phyloP scores from a whole-genome alignment of 1,284 basidiomycete species.

The Heterobasidion annosum region DNA sequence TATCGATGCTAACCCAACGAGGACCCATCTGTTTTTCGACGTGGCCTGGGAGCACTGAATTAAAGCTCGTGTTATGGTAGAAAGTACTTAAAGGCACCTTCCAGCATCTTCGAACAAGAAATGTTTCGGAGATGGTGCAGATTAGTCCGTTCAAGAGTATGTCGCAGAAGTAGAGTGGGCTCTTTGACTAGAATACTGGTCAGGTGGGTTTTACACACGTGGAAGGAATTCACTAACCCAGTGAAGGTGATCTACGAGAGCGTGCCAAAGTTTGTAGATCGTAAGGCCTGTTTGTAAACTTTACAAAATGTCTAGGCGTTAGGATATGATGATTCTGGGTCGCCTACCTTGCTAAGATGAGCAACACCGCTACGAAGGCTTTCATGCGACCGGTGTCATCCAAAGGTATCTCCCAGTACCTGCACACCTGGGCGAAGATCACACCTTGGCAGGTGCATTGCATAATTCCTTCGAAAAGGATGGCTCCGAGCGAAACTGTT shows the following conservation, averaged over 20 bases:
- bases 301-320: background rate
- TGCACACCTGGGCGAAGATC: conserved; percentile 33
- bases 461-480: conserved; percentile 31
- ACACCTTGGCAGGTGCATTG: conserved; percentile 38
- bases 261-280: conserved; percentile 39
- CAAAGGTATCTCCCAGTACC: conserved; percentile 33
- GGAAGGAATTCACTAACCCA: conserved; percentile 26
- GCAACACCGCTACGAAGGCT: conserved; percentile 28
- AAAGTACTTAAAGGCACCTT: conserved; percentile 22
- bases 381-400: conserved; percentile 34
- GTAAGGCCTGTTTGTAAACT: conserved; percentile 39
- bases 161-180: conserved; percentile 30
- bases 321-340: background rate
- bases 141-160: conserved; percentile 38
- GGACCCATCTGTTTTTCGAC: conserved; percentile 25
- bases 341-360: conserved; percentile 31
- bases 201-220: background rate
- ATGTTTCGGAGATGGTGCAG: conserved; percentile 34
- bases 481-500: conserved; percentile 17
- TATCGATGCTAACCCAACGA: conserved; percentile 21
- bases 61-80: background rate
- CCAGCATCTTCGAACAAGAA: conserved; percentile 39
- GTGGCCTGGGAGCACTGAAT: conserved; percentile 26
- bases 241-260: conserved; percentile 22
- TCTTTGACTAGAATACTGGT: conserved; percentile 24